phyloP scores from a whole-genome alignment of 1,284 basidiomycete species.

The Papiliotrema terrestris region DNA sequence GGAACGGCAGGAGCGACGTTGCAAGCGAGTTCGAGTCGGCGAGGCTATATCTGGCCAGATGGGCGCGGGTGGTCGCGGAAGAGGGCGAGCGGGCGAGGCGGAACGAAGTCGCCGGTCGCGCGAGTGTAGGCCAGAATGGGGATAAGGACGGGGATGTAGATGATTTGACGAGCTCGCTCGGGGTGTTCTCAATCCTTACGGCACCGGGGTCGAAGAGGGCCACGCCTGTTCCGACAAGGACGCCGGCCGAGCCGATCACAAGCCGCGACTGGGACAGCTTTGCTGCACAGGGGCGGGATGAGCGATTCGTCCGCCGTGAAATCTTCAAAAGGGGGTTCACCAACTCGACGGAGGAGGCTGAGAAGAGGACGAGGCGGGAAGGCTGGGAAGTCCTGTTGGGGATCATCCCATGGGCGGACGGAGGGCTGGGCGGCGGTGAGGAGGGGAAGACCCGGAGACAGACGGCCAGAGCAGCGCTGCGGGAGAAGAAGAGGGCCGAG shows the following conservation, averaged over 20 bases:
- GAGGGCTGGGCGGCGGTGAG: conserved; percentile 38
- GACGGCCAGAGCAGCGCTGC: conserved; percentile 52
- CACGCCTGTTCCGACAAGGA: conserved; percentile 41
- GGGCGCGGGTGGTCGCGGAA: conserved; percentile 90
- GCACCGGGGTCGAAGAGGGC: conserved; percentile 35
- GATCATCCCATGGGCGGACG: conserved; percentile 73
- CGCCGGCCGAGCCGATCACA: conserved; percentile 44
- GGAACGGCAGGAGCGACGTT: conserved; percentile 58
- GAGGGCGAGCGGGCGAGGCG: conserved; percentile 83
- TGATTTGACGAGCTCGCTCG: conserved; percentile 69
- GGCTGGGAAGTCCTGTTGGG: conserved; percentile 91
- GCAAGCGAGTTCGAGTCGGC: conserved; percentile 86
- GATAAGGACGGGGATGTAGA: conserved; percentile 15
- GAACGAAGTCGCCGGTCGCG: conserved; percentile 57
- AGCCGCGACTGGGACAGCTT: conserved; percentile 38
- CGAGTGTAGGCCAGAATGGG: conserved; percentile 12
- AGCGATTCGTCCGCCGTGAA: conserved; percentile 40
- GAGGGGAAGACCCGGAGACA: conserved; percentile 20
- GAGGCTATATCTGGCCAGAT: conserved; percentile 89
- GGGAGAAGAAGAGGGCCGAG: conserved; percentile 63
- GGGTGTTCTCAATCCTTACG: conserved; percentile 77
- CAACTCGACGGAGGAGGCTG: conserved; percentile 63
- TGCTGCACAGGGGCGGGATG: conserved; percentile 38
- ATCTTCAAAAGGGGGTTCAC: conserved; percentile 59
- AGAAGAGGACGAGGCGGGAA: conserved; percentile 64